Base-by-base conservation (phyloP, 768 basidiomycete species). In the Amanita pallidorosea region DNA sequence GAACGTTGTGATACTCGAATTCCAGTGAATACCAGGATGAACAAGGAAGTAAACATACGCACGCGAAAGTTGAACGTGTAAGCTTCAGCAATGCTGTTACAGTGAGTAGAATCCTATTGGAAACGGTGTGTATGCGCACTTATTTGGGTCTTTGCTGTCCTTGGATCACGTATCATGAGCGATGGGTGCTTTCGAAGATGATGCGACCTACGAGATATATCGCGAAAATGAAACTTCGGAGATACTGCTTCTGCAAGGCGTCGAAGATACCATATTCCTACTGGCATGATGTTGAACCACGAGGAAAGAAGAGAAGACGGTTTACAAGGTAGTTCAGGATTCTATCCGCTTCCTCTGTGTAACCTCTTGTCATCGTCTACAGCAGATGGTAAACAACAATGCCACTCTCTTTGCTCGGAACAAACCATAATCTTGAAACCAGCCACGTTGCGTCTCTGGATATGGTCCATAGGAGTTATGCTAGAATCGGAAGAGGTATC, bases 241-340 rank as follows among this genome's bases (percentile, higher is more conserved):
- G 76, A 65, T 90, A 94, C 56, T 81, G 83, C 60, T 84, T 89
- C 60, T 88, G 77, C 31, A 94, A 67, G 0, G 91, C 91, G 53
- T 93, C 85, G 55, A 88, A 90, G 38, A 92, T 88, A 0, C 91
- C 91, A 52, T 79, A 70, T 66, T 94, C 90, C 90, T 92, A 17
- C 9, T 54, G 34, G 48, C 15, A 29, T 7, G 33, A 51, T 4
- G 17, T 27, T 38, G 15, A 23, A 38, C 20, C 9, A 36, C 47
- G 37, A 20, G 7, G 34, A 5, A 47, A 23, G 12, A n/a, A 37
- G 25, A 38, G n/a, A 13, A 37, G 35, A 11, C 12, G 17, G 53
- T 45, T 56, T 58, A 63, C 91, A 65, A 94, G 61, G 59, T 86
- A 91, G 57, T 94, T 83, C 35, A 92, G 66, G 36, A 94, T 73